Evolutionary conservation across 352 stramenopile species (phyloP), one percentile per base, ranked within the genome.

Genomic region (Halophytophthora batemanensis): DNA sequence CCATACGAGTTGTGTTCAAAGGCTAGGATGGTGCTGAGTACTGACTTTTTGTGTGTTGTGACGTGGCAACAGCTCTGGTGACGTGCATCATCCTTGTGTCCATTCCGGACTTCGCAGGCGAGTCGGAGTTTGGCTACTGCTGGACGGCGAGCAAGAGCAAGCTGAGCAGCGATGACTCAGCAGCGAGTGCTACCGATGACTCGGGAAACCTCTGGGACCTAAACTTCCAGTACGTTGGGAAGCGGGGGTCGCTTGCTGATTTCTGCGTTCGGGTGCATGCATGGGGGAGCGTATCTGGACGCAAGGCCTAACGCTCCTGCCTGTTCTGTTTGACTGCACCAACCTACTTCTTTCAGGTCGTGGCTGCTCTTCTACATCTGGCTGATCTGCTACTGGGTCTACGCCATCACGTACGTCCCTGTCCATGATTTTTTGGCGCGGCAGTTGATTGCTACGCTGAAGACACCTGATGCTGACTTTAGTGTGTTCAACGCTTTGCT

Each of bases 361-460:
- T 94, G 84, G 84, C 48, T 82, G 19, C 75, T 94, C 19, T 94
- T 94, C 52, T 93, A 94, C 69, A 72, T 88, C 13, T 94, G 84
- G 84, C 57, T 94, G 33, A 90, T 94, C 64, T 56, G 91, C 34
- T 94, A 76, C 66, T 94, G 82, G 77, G 61, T 90, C 48, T 90
- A 89, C 59, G 83, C 83, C 22, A 87, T 94, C 53, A 70, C 61
- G 80, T 90, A 66, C 45, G 73, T 69, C 46, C 2, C 17, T 14
- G 0, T 33, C 43, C 15, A 31, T 31, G 25, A n/a, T n/a, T n/a
- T n/a, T n/a, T n/a, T n/a, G n/a, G n/a, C n/a, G n/a, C n/a, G 25
- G 25, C 17, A 17, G 55, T 18, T 15, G 36, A 25, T 17, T 43
- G 22, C 23, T 10, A 2, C 53, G 3, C 10, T 31, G 25, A 10